Evolutionary conservation across 768 basidiomycete genomes (phyloP).

Genomic region (Inosperma sp.): DNA sequence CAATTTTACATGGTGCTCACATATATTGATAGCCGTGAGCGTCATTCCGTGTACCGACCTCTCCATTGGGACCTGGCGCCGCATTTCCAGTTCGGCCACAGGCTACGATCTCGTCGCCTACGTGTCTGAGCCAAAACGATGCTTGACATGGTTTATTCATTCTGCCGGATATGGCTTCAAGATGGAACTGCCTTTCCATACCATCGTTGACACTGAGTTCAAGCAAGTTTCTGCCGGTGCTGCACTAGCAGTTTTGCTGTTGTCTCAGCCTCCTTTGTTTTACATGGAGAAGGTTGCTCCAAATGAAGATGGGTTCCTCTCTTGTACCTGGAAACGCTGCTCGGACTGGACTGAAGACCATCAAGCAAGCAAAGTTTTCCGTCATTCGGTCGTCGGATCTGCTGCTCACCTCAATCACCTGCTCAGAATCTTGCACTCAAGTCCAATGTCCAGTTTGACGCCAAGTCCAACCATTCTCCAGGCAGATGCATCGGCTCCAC

Average conservation of each 20-base stretch:
- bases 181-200: slow-evolving; percentile 75
- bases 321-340: slow-evolving; percentile 57
- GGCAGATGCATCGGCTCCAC: neutral
- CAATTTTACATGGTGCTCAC: slow-evolving; percentile 1
- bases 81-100: slow-evolving; percentile 51
- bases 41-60: slow-evolving; percentile 75
- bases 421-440: slow-evolving; percentile 23
- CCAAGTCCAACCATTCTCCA: neutral
- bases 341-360: slow-evolving; percentile 74
- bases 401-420: slow-evolving; percentile 56
- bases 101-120: slow-evolving; percentile 73
- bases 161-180: slow-evolving; percentile 73
- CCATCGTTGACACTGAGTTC: slow-evolving; percentile 55
- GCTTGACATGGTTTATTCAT: slow-evolving; percentile 75
- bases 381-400: slow-evolving; percentile 63
- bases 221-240: slow-evolving; percentile 48
- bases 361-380: slow-evolving; percentile 60
- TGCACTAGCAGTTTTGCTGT: slow-evolving; percentile 57
- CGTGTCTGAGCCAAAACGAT: slow-evolving; percentile 60
- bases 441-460: slow-evolving; percentile 6
- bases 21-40: slow-evolving; percentile 49
- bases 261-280: slow-evolving; percentile 65
- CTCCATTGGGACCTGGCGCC: slow-evolving; percentile 73
- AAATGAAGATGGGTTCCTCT: slow-evolving; percentile 26
- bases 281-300: slow-evolving; percentile 50